A percentile compares a stretch with the other conserved stretches of the same genome.
These are phyloP conservation scores for Penicillium egyptiacum DNA, from an alignment of 495 filamentous ascomycete genomes.

Conservation along the genomic window DNA sequence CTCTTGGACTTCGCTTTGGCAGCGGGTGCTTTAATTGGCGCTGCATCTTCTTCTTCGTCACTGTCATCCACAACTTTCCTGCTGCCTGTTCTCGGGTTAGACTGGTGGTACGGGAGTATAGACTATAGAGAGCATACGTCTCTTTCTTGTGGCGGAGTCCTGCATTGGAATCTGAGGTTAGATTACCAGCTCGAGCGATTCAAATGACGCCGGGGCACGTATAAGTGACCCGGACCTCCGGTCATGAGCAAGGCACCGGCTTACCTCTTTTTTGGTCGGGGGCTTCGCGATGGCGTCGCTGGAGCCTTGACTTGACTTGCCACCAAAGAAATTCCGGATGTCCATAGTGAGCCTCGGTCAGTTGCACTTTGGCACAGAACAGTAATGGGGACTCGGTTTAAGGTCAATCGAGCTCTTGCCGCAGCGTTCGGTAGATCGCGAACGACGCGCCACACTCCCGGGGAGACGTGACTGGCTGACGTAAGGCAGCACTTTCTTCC, in stretches of 20 bases:
- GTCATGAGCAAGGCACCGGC: constrained; percentile 11
- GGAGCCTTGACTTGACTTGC: constrained; percentile 43
- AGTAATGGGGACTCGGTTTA: constrained; percentile 2
- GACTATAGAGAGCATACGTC: constrained; percentile 32
- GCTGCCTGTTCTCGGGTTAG: constrained; percentile 46
- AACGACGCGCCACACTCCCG: constrained; percentile 35
- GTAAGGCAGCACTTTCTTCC: constrained; percentile 22
- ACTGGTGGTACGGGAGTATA: not conserved
- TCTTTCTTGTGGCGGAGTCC: constrained; percentile 40
- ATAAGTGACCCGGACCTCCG: not conserved
- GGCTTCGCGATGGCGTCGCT: constrained; percentile 31
- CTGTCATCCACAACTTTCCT: constrained; percentile 76
- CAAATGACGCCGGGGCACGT: not conserved
- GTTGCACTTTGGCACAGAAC: not conserved
- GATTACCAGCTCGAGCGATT: not conserved
- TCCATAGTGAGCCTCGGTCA: constrained; percentile 55
- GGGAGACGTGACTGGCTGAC: constrained; percentile 40
- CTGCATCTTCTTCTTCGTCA: constrained; percentile 62
- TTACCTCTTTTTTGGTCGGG: constrained; percentile 43
- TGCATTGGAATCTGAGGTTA: constrained; percentile 17
- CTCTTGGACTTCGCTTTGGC: constrained; percentile 47
- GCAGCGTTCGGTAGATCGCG: constrained; percentile 4
- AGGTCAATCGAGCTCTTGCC: constrained; percentile 6
- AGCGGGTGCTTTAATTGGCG: constrained; percentile 35
- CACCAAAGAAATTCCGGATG: constrained; percentile 78